Percentiles rank a stretch among this genome's conserved stretches.
phyloP scores from a whole-genome alignment of 2,329 filamentous ascomycete species.

The Ascochyta fabae region DNA sequence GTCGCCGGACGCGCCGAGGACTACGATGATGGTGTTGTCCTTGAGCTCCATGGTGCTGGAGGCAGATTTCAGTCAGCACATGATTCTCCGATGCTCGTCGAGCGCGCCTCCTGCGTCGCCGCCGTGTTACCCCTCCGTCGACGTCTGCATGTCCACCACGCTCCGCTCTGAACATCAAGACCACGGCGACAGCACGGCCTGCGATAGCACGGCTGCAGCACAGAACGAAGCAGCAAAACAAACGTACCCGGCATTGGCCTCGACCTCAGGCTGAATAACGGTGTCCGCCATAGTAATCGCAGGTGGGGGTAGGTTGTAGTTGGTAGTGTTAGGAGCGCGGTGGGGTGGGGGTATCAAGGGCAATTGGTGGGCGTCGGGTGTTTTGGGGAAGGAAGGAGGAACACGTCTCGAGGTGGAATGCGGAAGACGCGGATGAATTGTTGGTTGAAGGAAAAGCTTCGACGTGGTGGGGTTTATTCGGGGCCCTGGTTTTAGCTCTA shows the following conservation, averaged over 20 bases:
- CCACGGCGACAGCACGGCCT: constrained; percentile 1
- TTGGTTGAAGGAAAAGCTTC: constrained; percentile 42
- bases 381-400: constrained; percentile 11
- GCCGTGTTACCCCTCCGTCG: constrained; percentile 22
- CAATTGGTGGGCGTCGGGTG: constrained; percentile 30
- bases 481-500: constrained; percentile 34
- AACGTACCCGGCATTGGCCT: constrained; percentile 57
- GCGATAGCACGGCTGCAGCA: neutral
- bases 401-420: constrained; percentile 20
- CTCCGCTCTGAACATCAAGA: constrained; percentile 7
- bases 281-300: constrained; percentile 54
- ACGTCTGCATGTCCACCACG: neutral
- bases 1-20: constrained; percentile 96
- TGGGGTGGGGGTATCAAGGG: constrained; percentile 24
- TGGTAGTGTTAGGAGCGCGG: constrained; percentile 28
- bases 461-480: constrained; percentile 44
- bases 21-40: constrained; percentile 96
- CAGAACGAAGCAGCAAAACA: neutral
- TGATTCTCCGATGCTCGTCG: neutral
- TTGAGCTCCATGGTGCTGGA: constrained; percentile 89
- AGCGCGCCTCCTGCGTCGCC: constrained; percentile 18
- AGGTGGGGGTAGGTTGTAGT: constrained; percentile 26
- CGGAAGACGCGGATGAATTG: constrained; percentile 38
- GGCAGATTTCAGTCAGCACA: constrained; percentile 37
- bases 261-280: constrained; percentile 54